A percentile compares a stretch with the other conserved stretches of the same genome.
Conservation (phyloP, 2,329 filamentous ascomycete species). For the Tolypocladium nubicola region DNA sequence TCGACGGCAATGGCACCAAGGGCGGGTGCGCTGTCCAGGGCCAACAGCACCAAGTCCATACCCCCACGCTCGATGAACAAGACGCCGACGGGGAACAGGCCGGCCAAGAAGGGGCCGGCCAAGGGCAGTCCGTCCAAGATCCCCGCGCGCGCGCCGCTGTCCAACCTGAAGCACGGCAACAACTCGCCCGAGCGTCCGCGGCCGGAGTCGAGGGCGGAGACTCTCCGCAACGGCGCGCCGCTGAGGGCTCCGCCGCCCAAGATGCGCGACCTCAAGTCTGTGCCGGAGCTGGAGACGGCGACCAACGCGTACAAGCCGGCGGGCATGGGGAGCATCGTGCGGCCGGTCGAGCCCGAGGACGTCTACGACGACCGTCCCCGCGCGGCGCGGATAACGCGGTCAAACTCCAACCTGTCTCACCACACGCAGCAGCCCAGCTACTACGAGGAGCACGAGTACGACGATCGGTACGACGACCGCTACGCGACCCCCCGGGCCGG, state of each 20-base stretch:
- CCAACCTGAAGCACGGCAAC: constrained; percentile 56
- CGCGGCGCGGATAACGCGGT: constrained; percentile 21
- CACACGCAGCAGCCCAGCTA: constrained; percentile 18
- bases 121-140: constrained; percentile 41
- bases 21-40: constrained; percentile 15
- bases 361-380: constrained; percentile 61
- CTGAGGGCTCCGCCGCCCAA: constrained; percentile 70
- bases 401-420: constrained; percentile 29
- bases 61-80: constrained; percentile 35
- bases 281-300: constrained; percentile 41
- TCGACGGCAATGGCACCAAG: constrained; percentile 28
- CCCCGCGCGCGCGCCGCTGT: constrained; percentile 58
- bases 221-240: constrained; percentile 43
- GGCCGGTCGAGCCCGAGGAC: constrained; percentile 64
- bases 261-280: constrained; percentile 67
- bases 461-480: constrained; percentile 8
- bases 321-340: constrained; percentile 44
- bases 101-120: constrained; percentile 18
- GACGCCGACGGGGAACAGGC: constrained; percentile 36
- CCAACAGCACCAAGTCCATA: constrained; percentile 18
- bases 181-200: constrained; percentile 71
- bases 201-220: constrained; percentile 31
- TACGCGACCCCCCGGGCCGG: constrained; percentile 29
- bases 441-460: constrained; percentile 20
- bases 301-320: constrained; percentile 35